Conservation (phyloP, 495 filamentous ascomycete species). For the Podospora sp. region DNA sequence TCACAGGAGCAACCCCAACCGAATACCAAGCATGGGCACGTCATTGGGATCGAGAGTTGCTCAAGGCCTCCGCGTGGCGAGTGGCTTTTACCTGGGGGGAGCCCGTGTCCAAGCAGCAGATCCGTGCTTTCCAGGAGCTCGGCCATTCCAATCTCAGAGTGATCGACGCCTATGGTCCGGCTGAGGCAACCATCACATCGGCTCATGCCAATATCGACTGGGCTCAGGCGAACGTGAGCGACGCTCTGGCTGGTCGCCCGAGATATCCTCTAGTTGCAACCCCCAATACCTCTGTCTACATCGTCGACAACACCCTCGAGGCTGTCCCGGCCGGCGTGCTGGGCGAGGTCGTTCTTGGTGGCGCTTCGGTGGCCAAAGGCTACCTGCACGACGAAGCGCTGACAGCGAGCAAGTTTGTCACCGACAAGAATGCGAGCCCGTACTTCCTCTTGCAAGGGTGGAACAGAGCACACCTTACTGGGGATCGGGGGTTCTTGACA, state of each 20-base stretch:
- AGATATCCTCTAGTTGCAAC: conserved; percentile 11
- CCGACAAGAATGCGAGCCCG: conserved; percentile 25
- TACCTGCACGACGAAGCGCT: conserved; percentile 36
- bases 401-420: conserved; percentile 38
- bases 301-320: conserved; percentile 46
- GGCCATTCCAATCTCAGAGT: conserved; percentile 25
- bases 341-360: conserved; percentile 45
- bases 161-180: conserved; percentile 39
- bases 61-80: conserved; percentile 25
- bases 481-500: conserved; percentile 41
- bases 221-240: background rate
- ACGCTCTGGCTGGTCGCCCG: background rate
- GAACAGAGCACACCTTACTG: conserved; percentile 44
- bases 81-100: conserved; percentile 35
- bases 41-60: conserved; percentile 14
- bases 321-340: conserved; percentile 41
- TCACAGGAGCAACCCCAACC: conserved; percentile 29
- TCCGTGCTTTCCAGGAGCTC: conserved; percentile 23
- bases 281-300: conserved; percentile 43
- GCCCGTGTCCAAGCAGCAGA: conserved; percentile 9
- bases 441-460: conserved; percentile 33
- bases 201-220: background rate
- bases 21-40: conserved; percentile 32
- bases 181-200: conserved; percentile 28
- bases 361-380: conserved; percentile 37